Evolutionary conservation across 441 rosid genomes (phyloP).

Genomic region (Eutrema salsugineum): DNA sequence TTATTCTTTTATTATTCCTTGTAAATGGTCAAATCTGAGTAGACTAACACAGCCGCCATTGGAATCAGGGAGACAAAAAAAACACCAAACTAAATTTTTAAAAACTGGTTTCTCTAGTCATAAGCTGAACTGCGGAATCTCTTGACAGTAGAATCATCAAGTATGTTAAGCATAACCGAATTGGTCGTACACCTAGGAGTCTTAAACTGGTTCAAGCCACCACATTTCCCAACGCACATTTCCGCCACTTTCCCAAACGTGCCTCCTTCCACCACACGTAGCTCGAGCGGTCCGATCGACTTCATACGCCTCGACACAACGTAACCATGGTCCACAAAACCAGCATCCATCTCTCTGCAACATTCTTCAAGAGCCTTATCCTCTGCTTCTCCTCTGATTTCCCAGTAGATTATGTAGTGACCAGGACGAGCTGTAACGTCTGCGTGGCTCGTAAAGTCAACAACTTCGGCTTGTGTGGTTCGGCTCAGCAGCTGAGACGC

Average conservation of each 20-base stretch:
- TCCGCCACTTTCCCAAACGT: slow-evolving; percentile 75
- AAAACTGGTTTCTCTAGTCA: slow-evolving; percentile 9
- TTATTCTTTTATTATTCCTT: not conserved
- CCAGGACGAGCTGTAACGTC: slow-evolving; percentile 55
- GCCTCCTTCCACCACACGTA: slow-evolving; percentile 64
- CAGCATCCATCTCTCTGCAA: slow-evolving; percentile 69
- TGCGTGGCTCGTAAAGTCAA: slow-evolving; percentile 88
- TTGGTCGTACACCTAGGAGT: slow-evolving; percentile 85
- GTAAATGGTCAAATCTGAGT: slow-evolving; percentile 3
- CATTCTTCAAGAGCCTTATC: slow-evolving; percentile 61
- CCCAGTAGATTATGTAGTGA: slow-evolving; percentile 91
- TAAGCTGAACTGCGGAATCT: slow-evolving; percentile 68
- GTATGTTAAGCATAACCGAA: slow-evolving; percentile 53
- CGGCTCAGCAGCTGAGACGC: slow-evolving; percentile 50
- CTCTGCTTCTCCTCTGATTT: slow-evolving; percentile 68
- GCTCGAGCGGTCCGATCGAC: slow-evolving; percentile 80
- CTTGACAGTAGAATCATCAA: slow-evolving; percentile 51
- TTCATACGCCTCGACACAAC: slow-evolving; percentile 67
- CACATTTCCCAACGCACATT: slow-evolving; percentile 60
- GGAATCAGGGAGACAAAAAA: slow-evolving; percentile 8
- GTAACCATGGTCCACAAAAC: slow-evolving; percentile 76
- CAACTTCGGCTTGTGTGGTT: slow-evolving; percentile 50
- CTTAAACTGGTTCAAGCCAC: slow-evolving; percentile 83
- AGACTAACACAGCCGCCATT: not conserved
- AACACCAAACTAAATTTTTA: not conserved